These are phyloP conservation scores for Liquidambar formosana DNA, from an alignment of 164 flowering plant genomes.

Conservation along the genomic window DNA sequence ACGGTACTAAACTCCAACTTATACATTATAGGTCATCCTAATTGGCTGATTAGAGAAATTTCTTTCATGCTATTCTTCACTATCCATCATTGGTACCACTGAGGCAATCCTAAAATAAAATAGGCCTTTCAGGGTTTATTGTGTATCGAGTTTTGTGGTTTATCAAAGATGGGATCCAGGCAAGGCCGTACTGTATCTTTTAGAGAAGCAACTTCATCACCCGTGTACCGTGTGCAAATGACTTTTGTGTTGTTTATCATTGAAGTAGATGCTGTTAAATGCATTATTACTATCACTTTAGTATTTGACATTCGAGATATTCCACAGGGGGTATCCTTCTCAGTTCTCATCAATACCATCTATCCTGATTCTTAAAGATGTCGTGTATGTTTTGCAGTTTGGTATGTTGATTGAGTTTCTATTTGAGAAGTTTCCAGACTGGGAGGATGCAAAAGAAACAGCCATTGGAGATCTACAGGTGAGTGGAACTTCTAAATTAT, in stretches of 20 bases:
- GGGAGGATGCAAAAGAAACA: slow-evolving; percentile 57
- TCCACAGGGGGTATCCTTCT: not conserved
- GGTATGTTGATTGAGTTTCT: slow-evolving; percentile 88
- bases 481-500: slow-evolving; percentile 9
- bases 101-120: not conserved
- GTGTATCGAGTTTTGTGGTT: not conserved
- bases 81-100: not conserved
- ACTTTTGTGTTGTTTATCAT: not conserved
- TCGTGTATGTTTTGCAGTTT: slow-evolving; percentile 51
- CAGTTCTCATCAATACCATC: not conserved
- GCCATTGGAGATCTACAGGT: slow-evolving; percentile 93
- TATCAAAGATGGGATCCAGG: not conserved
- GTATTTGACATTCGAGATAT: not conserved
- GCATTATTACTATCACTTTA: not conserved
- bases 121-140: not conserved
- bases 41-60: not conserved
- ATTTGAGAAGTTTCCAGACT: slow-evolving; percentile 68
- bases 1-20: too few species aligned
- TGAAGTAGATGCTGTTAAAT: not conserved
- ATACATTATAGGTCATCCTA: not conserved
- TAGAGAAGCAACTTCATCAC: not conserved
- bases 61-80: not conserved
- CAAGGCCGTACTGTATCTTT: not conserved
- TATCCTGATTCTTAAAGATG: not conserved
- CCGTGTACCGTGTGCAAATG: not conserved